phyloP scores from a whole-genome alignment of 2,329 filamentous ascomycete species.

The Stagonosporopsis vannaccii region DNA sequence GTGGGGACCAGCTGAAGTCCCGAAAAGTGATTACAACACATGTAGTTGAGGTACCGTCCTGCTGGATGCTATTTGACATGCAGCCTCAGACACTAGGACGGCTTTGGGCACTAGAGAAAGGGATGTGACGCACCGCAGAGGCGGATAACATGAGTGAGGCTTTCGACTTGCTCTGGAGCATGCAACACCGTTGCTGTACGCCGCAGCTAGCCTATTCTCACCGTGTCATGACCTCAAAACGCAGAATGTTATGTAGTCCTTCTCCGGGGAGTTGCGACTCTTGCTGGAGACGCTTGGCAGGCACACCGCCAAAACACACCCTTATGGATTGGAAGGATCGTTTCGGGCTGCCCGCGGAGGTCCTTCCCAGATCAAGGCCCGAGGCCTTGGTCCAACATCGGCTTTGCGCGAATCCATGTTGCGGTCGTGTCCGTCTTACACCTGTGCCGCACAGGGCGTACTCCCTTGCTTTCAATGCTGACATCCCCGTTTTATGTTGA shows the following conservation, averaged over 20 bases:
- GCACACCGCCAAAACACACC: conserved; percentile 5
- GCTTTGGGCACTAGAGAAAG: neutral
- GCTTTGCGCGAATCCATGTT: neutral
- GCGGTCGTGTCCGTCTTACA: neutral
- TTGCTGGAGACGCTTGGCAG: conserved; percentile 6
- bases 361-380: neutral
- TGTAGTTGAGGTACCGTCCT: too few species aligned
- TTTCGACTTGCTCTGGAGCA: conserved; percentile 1
- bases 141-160: conserved; percentile 4
- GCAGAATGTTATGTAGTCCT: neutral
- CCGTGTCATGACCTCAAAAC: neutral
- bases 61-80: neutral
- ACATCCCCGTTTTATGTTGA: neutral
- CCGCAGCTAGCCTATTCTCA: neutral
- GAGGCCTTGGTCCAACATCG: neutral
- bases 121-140: neutral
- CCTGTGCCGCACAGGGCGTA: conserved; percentile 3
- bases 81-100: neutral
- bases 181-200: conserved; percentile 2
- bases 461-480: conserved; percentile 1
- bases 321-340: conserved; percentile 1
- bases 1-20: neutral
- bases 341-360: conserved; percentile 4
- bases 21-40: neutral
- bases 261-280: neutral